Percentiles rank a stretch among this genome's conserved stretches.
phyloP scores from a whole-genome alignment of 2,329 filamentous ascomycete genomes.

The Colletotrichum higginsianum region DNA sequence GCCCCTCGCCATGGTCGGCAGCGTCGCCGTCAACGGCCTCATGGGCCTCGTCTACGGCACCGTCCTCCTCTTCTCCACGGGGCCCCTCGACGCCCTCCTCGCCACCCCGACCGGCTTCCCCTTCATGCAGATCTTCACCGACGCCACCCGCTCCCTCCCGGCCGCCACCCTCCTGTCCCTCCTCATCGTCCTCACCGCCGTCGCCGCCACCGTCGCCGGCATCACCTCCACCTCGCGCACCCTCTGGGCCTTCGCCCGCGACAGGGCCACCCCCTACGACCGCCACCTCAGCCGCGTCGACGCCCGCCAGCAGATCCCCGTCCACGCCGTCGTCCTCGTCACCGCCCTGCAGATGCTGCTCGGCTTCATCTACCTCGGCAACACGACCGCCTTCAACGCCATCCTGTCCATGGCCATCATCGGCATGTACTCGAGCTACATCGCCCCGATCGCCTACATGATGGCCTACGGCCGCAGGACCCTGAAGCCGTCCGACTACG shows the following conservation, averaged over 20 bases:
- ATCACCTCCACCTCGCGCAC: slow-evolving; percentile 55
- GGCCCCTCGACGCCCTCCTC: slow-evolving; percentile 55
- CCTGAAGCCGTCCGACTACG: slow-evolving; percentile 42
- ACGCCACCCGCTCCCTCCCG: slow-evolving; percentile 47
- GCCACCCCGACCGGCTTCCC: slow-evolving; percentile 58
- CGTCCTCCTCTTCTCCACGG: slow-evolving; percentile 60
- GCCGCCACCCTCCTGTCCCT: slow-evolving; percentile 50
- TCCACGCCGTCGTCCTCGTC: slow-evolving; percentile 48
- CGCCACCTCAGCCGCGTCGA: slow-evolving; percentile 54
- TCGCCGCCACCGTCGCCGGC: slow-evolving; percentile 51
- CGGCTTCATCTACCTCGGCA: slow-evolving; percentile 59
- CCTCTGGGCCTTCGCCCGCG: slow-evolving; percentile 57
- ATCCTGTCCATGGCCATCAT: slow-evolving; percentile 59
- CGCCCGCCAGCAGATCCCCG: slow-evolving; percentile 51
- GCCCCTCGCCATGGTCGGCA: slow-evolving; percentile 53
- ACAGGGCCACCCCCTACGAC: slow-evolving; percentile 54
- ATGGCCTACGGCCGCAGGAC: slow-evolving; percentile 53
- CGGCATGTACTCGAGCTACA: slow-evolving; percentile 60
- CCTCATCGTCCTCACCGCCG: slow-evolving; percentile 47
- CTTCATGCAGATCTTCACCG: slow-evolving; percentile 58
- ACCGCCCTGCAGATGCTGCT: slow-evolving; percentile 49
- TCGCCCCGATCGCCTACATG: slow-evolving; percentile 56
- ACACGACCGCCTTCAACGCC: slow-evolving; percentile 58
- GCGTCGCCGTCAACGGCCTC: slow-evolving; percentile 58
- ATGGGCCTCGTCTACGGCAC: slow-evolving; percentile 60